A percentile compares a stretch with the other conserved stretches of the same genome.
These are phyloP conservation scores for Vitis rotundifolia DNA, from an alignment of 164 flowering plant genomes.

Conservation along the genomic window DNA sequence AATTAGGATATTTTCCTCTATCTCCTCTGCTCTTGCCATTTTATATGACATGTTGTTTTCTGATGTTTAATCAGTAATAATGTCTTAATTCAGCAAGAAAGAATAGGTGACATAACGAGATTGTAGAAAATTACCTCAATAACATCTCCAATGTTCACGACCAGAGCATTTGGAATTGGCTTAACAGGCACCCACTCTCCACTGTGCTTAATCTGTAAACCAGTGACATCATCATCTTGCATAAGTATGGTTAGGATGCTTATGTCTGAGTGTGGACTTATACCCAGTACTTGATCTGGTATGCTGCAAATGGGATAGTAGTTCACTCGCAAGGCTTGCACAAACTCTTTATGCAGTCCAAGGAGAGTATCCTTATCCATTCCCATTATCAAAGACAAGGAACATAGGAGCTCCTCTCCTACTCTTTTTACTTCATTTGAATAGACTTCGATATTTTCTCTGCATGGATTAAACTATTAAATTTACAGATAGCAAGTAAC, in stretches of 20 bases:
- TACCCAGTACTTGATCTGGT: slow-evolving; percentile 24
- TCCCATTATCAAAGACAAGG: slow-evolving; percentile 15
- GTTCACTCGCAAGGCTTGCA: slow-evolving; percentile 19
- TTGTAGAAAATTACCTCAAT: slow-evolving; percentile 24
- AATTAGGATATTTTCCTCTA: background rate
- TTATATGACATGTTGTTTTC: too few species aligned
- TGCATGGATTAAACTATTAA: slow-evolving; percentile 5
- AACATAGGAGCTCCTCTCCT: slow-evolving; percentile 7
- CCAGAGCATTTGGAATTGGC: slow-evolving; percentile 23
- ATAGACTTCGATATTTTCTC: slow-evolving; percentile 17
- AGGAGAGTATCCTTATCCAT: slow-evolving; percentile 11
- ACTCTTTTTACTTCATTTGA: slow-evolving; percentile 14
- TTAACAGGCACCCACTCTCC: slow-evolving; percentile 12
- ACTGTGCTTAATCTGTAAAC: slow-evolving; percentile 14
- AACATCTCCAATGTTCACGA: slow-evolving; percentile 30
- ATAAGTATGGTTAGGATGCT: slow-evolving; percentile 23
- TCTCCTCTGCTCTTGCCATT: too few species aligned
- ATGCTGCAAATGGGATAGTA: slow-evolving; percentile 21
- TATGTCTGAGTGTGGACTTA: slow-evolving; percentile 28
- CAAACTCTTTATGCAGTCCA: slow-evolving; percentile 7
- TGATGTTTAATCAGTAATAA: too few species aligned
- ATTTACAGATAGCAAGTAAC: background rate
- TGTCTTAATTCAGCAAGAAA: too few species aligned
- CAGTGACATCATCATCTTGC: slow-evolving; percentile 18
- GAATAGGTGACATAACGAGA: background rate